Evolutionary conservation across 306 rosid genomes (phyloP).

Genomic region (Dryas drummondii): DNA sequence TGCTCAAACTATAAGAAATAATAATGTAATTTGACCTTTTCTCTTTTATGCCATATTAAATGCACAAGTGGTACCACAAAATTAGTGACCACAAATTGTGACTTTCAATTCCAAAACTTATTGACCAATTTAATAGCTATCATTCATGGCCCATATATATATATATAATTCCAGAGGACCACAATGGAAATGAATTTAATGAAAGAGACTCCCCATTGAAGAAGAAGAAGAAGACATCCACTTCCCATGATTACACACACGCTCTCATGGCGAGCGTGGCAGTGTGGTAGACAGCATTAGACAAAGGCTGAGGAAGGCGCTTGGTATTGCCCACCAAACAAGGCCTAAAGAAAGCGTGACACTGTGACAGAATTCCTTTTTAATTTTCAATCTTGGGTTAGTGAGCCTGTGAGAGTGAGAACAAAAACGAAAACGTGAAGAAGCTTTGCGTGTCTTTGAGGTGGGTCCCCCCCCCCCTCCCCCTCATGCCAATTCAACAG

Average conservation of each 20-base stretch:
- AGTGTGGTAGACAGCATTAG: too few relatives aligned
- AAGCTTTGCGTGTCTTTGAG: background rate
- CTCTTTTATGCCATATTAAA: background rate
- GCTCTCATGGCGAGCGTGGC: slow-evolving; percentile 20
- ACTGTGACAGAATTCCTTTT: background rate
- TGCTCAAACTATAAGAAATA: too few relatives aligned
- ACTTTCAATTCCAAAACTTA: slow-evolving; percentile 9
- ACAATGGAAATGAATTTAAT: background rate
- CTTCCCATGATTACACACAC: background rate
- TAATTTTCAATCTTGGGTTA: background rate
- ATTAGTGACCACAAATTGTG: background rate
- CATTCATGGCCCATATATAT: background rate
- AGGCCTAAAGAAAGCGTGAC: slow-evolving; percentile 8
- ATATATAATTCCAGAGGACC: slow-evolving; percentile 35
- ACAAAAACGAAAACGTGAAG: background rate
- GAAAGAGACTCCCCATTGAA: slow-evolving; percentile 15
- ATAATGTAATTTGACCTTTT: too few relatives aligned
- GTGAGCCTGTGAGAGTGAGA: background rate
- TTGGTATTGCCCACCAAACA: slow-evolving; percentile 26
- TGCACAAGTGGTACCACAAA: background rate
- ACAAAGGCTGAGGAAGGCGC: background rate
- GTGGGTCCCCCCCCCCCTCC: background rate
- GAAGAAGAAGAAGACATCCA: background rate
- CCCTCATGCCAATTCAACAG: background rate
- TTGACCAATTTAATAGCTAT: slow-evolving; percentile 8